Evolutionary conservation across 768 basidiomycete genomes (phyloP).

Genomic region (Suillus variegatus): DNA sequence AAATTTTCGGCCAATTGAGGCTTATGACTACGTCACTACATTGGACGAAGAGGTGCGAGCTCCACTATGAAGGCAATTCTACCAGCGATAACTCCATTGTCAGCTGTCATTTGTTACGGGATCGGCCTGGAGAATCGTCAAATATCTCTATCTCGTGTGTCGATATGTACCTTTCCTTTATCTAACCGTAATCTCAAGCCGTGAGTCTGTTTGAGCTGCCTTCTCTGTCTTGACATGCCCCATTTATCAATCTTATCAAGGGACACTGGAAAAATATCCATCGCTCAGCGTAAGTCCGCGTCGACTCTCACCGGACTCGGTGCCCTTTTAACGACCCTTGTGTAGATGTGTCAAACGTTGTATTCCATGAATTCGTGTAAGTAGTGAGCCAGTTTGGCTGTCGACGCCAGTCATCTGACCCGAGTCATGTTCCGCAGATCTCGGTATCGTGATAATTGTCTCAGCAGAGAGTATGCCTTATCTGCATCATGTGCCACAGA

Average conservation of each 20-base stretch:
- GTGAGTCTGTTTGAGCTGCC: background rate
- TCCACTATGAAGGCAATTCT: background rate
- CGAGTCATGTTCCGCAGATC: background rate
- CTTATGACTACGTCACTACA: slow-evolving; percentile 6
- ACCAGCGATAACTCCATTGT: background rate
- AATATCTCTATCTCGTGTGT: slow-evolving; percentile 14
- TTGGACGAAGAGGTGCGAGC: slow-evolving; percentile 9
- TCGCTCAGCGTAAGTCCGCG: background rate
- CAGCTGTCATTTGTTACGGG: background rate
- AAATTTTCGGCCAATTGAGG: background rate
- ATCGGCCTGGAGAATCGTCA: slow-evolving; percentile 4
- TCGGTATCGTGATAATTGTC: background rate
- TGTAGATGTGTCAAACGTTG: slow-evolving; percentile 1
- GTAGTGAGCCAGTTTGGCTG: background rate
- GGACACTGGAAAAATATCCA: slow-evolving; percentile 13
- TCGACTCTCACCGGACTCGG: background rate
- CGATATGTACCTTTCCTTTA: slow-evolving; percentile 7
- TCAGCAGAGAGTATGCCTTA: slow-evolving; percentile 1
- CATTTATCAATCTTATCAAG: slow-evolving; percentile 18
- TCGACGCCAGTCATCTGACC: background rate
- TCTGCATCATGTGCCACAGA: background rate
- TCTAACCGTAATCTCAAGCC: background rate
- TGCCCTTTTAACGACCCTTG: background rate
- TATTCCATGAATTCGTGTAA: slow-evolving; percentile 5
- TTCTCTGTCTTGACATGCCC: background rate